Base-by-base conservation (phyloP, 2,329 filamentous ascomycete genomes). In the Triangularia setosa region DNA sequence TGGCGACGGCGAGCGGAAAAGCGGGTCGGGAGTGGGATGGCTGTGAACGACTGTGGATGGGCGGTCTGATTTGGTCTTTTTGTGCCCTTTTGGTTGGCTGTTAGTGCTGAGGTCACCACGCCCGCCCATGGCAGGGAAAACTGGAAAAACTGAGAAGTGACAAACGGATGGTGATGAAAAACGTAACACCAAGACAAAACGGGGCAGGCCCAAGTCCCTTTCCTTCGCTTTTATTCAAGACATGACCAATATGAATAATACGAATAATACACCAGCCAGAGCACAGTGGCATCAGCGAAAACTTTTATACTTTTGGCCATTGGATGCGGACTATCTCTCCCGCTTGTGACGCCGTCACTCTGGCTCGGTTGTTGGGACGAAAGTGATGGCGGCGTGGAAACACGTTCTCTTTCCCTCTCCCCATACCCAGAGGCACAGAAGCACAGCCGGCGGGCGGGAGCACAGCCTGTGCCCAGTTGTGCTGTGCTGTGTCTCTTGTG, bases 51-150 rank as follows among this genome's bases (percentile, higher is more conserved):
- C 14, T 23, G 56, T 48, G 33, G 57, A 58, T 24, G 14, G 40
- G 40, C 40, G 40, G 27, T 48, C 40, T 21, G 44, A 52, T 28
- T 28, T 28, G n/a, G 16, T 11, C 44, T 16, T 6, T 59, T 33
- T 59, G 57, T 44, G 21, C 23, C 24, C 57, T 58, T 62, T 44
- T 44, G 58, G 58, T 60, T 53, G 58, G 40, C n/a, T 60, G 65
- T 66, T 62, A 66, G 64, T 59, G 64, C 62, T 66, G 61, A 66
- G 65, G 62, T 66, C 65, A 66, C 62, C 56, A 30, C 11, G 52
- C 11, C 23, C 21, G 52, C 23, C 11, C 23, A 27, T 4, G 25
- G 52, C 52, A 48, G 7, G n/a, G n/a, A 48, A 48, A 9, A 53
- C 48, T 25, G 21, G 44, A 18, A 21, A 23, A 52, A 52, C 21